Base-by-base conservation (phyloP, 192 early-diverging fungal genomes). In the Thamnidium elegans region DNA sequence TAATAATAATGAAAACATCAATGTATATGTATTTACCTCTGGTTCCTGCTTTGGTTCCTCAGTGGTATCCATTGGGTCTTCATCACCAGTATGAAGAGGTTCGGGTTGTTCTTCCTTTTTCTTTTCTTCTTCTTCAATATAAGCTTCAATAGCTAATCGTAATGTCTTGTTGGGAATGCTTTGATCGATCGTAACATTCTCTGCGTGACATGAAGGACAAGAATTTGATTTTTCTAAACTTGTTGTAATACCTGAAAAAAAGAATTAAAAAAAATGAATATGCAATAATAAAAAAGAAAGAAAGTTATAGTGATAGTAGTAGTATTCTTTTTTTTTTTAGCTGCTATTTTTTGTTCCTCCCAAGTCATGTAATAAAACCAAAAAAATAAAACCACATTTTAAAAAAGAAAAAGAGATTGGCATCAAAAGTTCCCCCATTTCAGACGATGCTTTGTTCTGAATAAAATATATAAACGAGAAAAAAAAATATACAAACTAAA, bases 91-190 rank as follows among this genome's bases (percentile, higher is more conserved):
- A 39, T 39, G 14, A 48, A 48, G n/a, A 52, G 60, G 46, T 14
- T 42, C 11, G 13, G 54, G 46, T 51, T 55, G 51, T n/a, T 62
- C 45, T 34, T 56, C 53, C 10, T 51, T 54, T n/a, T 62, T 43
- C 10, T 53, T 43, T 26, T 21, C 15, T 50, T 43, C 67, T 58
- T 70, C 69, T 31, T 70, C 55, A 4, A 63, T 45, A 19, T 60
- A 70, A 36, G 50, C 46, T 50, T 65, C 46, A 23, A 70, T 53
- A 8, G 63, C 45, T 23, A 60, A 59, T 65, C 63, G 47, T 19
- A 70, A 26, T 30, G 69, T 65, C 42, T 50, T 65, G 42, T 70
- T 70, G 3, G 62, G 56, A 60, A 70, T 70, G n/a, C 64, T 50
- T 56, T 55, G 62, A 32, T 58, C 55, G 10, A 42, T 48, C 32